Evolutionary conservation across 2,329 filamentous ascomycete species (phyloP).

Genomic region (Fusarium kyushuense): DNA sequence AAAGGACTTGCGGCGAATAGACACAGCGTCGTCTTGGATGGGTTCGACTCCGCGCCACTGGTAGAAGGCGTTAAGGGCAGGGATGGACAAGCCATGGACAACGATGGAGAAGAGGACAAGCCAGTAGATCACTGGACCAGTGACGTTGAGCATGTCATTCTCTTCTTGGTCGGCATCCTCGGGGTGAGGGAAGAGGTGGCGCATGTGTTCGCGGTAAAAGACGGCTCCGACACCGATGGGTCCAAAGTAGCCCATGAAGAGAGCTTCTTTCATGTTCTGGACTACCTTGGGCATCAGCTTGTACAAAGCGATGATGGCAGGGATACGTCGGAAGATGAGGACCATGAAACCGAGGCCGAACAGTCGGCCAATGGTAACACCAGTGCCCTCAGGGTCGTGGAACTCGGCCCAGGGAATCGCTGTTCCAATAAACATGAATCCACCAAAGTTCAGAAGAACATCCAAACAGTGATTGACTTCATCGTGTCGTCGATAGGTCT

Average conservation of each 20-base stretch:
- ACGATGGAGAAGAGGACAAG: constrained; percentile 51
- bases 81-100: constrained; percentile 58
- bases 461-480: constrained; percentile 71
- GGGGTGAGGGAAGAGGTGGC: constrained; percentile 56
- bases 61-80: constrained; percentile 43
- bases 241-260: constrained; percentile 77
- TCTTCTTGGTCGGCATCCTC: constrained; percentile 53
- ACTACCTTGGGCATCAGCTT: constrained; percentile 66
- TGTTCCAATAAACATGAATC: constrained; percentile 70
- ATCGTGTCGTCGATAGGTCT: constrained; percentile 67
- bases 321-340: constrained; percentile 67
- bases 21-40: constrained; percentile 57
- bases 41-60: constrained; percentile 52
- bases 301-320: constrained; percentile 65
- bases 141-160: constrained; percentile 52
- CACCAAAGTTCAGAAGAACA: constrained; percentile 69
- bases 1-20: constrained; percentile 55
- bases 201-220: constrained; percentile 73
- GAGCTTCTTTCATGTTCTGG: constrained; percentile 66
- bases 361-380: constrained; percentile 64
- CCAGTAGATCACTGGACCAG: constrained; percentile 57
- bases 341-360: constrained; percentile 65
- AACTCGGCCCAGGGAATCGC: constrained; percentile 68
- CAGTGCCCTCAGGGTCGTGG: constrained; percentile 63
- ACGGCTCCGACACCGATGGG: constrained; percentile 82